phyloP scores from a whole-genome alignment of 148 eudicot genomes.

The Heliamphora exappendiculata region DNA sequence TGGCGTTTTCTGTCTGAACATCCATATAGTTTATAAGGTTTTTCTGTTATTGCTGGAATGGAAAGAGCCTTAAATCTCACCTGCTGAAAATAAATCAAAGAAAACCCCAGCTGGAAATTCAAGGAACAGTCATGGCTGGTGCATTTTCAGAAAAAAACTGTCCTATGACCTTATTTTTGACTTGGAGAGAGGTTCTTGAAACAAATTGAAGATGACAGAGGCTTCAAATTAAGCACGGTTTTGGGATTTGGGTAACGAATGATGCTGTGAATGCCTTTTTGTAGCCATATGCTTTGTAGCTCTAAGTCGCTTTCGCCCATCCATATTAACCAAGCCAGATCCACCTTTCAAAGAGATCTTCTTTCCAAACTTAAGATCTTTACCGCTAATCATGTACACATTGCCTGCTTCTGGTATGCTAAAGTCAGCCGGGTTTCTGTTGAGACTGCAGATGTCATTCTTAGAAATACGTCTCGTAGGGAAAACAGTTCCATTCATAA shows the following conservation, averaged over 20 bases:
- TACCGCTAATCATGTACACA: slow-evolving; percentile 36
- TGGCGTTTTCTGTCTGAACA: neutral
- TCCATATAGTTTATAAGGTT: neutral
- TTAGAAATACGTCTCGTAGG: neutral
- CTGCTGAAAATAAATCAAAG: slow-evolving; percentile 9
- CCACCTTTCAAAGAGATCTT: slow-evolving; percentile 10
- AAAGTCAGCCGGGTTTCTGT: slow-evolving; percentile 73
- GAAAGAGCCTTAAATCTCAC: neutral
- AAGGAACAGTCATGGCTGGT: neutral
- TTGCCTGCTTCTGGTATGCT: slow-evolving; percentile 32
- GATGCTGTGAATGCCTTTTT: slow-evolving; percentile 1
- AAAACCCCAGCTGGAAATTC: slow-evolving; percentile 4
- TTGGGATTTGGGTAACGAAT: neutral
- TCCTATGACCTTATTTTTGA: neutral
- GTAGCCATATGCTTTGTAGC: slow-evolving; percentile 14
- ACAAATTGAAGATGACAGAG: slow-evolving; percentile 1
- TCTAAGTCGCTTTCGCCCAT: slow-evolving; percentile 19
- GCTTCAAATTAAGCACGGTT: neutral
- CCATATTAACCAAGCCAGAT: slow-evolving; percentile 10
- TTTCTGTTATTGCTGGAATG: neutral
- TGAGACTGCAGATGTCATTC: slow-evolving; percentile 35
- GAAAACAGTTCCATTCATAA: neutral
- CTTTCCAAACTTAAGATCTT: slow-evolving; percentile 33
- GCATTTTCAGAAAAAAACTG: neutral
- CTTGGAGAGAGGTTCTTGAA: neutral